Evolutionary conservation across 257 asterid species (phyloP).

Genomic region (Gardenia jasminoides): DNA sequence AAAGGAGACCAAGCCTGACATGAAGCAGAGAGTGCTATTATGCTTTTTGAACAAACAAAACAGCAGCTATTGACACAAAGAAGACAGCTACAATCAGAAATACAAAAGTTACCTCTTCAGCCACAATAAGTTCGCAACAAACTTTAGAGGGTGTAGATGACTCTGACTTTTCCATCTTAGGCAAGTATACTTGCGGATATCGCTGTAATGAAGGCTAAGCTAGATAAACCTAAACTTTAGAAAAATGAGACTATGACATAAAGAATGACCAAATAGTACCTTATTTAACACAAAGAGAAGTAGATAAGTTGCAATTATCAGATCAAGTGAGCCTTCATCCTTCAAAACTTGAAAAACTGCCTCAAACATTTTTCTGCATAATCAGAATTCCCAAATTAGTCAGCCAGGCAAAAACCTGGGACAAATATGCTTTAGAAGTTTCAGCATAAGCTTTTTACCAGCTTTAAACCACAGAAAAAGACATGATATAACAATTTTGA

Average conservation of each 20-base stretch:
- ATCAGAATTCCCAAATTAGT: conserved; percentile 23
- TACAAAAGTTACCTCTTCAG: conserved; percentile 61
- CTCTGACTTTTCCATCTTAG: conserved; percentile 41
- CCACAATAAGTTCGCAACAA: conserved; percentile 32
- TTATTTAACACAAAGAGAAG: conserved; percentile 69
- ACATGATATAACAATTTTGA: neutral
- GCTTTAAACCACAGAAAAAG: neutral
- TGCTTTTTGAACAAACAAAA: conserved; percentile 9
- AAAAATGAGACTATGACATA: neutral
- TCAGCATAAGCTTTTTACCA: neutral
- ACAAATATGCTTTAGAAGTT: neutral
- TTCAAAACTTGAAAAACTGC: conserved; percentile 71
- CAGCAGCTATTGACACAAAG: neutral
- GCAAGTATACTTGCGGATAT: conserved; percentile 56
- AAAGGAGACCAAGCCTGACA: conserved; percentile 88
- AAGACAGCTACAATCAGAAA: conserved; percentile 18
- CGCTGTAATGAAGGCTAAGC: conserved; percentile 39
- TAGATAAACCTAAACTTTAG: conserved; percentile 7
- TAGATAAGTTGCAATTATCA: conserved; percentile 67
- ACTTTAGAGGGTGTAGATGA: conserved; percentile 39
- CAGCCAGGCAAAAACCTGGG: neutral
- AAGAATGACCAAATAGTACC: conserved; percentile 38
- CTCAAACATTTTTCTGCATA: conserved; percentile 64
- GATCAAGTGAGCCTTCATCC: conserved; percentile 68
- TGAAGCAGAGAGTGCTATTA: conserved; percentile 18